Percentiles rank a stretch among this genome's conserved stretches.
Conservation (phyloP, 768 basidiomycete genomes). For the Podaxis rugospora region DNA sequence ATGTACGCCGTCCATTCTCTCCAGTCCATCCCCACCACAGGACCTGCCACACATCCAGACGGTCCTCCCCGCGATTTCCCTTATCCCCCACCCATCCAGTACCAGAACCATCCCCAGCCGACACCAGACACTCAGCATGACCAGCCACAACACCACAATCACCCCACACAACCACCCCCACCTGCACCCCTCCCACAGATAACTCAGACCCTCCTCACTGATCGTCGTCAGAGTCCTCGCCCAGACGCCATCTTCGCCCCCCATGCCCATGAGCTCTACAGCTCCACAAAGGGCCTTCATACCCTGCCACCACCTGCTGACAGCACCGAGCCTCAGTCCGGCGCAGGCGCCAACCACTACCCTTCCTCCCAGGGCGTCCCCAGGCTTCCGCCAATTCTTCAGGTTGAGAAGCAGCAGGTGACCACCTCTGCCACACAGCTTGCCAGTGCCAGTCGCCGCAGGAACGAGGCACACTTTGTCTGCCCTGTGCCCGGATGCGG, state of each 20-base stretch:
- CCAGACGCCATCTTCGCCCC: slow-evolving; percentile 46
- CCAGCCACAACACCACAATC: slow-evolving; percentile 6
- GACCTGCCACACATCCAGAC: slow-evolving; percentile 38
- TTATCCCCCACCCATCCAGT: slow-evolving; percentile 36
- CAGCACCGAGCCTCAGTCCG: slow-evolving; percentile 26
- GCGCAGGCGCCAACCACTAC: slow-evolving; percentile 53
- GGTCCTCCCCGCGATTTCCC: slow-evolving; percentile 37
- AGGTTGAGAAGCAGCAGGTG: slow-evolving; percentile 92
- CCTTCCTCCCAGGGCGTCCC: slow-evolving; percentile 48
- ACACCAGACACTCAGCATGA: not conserved
- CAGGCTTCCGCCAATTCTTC: slow-evolving; percentile 76
- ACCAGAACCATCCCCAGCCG: slow-evolving; percentile 20
- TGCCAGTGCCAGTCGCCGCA: slow-evolving; percentile 82
- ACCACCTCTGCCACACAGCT: slow-evolving; percentile 92
- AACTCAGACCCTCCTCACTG: slow-evolving; percentile 13
- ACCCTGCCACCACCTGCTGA: slow-evolving; percentile 23
- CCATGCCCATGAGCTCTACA: slow-evolving; percentile 51
- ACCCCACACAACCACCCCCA: slow-evolving; percentile 20
- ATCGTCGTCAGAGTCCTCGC: slow-evolving; percentile 28
- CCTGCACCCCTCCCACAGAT: slow-evolving; percentile 15
- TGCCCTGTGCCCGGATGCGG: slow-evolving; percentile 96
- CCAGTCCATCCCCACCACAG: slow-evolving; percentile 38
- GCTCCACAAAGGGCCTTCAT: slow-evolving; percentile 35
- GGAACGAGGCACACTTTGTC: slow-evolving; percentile 88
- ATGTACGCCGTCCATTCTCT: slow-evolving; percentile 36